Conservation (phyloP, 805 yeast species). For the Kodamaea jinghongensis region DNA sequence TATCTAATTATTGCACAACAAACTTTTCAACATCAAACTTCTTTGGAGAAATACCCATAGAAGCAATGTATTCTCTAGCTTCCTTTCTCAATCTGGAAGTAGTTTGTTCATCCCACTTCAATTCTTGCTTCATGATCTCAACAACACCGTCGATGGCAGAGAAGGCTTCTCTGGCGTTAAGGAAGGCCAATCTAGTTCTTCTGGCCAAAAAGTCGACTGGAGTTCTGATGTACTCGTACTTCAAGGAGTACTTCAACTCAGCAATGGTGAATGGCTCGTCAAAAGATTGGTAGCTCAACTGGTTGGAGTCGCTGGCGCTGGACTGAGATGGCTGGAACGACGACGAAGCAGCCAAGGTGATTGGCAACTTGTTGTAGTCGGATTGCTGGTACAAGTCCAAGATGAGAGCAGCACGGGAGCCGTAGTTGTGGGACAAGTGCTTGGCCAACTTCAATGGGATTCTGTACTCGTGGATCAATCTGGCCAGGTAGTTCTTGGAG, state of each 20-base stretch:
- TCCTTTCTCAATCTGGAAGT: constrained; percentile 51
- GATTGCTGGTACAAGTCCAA: constrained; percentile 54
- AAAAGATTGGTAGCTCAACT: constrained; percentile 48
- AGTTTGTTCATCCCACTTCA: constrained; percentile 65
- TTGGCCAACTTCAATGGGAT: constrained; percentile 72
- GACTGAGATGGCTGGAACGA: constrained; percentile 30
- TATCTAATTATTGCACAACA: constrained; percentile 14
- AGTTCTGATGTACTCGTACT: constrained; percentile 82
- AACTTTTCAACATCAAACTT: constrained; percentile 18
- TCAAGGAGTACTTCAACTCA: constrained; percentile 77
- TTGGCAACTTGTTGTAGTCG: constrained; percentile 58
- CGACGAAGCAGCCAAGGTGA: constrained; percentile 50
- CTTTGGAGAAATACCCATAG: constrained; percentile 49
- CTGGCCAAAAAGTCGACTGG: constrained; percentile 90
- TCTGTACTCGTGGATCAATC: constrained; percentile 75
- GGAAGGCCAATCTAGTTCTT: constrained; percentile 89
- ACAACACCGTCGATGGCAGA: constrained; percentile 81
- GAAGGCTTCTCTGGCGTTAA: constrained; percentile 82
- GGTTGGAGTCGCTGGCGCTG: constrained; percentile 26
- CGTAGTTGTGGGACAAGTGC: constrained; percentile 84
- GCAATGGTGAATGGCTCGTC: constrained; percentile 89
- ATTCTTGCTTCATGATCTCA: constrained; percentile 76
- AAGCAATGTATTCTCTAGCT: constrained; percentile 57
- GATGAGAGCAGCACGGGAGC: constrained; percentile 81
- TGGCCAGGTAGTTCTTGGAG: constrained; percentile 68